A percentile compares a stretch with the other conserved stretches of the same genome.
Conservation (phyloP, 2,329 filamentous ascomycete genomes). For the Neocatenulostroma microsporum region DNA sequence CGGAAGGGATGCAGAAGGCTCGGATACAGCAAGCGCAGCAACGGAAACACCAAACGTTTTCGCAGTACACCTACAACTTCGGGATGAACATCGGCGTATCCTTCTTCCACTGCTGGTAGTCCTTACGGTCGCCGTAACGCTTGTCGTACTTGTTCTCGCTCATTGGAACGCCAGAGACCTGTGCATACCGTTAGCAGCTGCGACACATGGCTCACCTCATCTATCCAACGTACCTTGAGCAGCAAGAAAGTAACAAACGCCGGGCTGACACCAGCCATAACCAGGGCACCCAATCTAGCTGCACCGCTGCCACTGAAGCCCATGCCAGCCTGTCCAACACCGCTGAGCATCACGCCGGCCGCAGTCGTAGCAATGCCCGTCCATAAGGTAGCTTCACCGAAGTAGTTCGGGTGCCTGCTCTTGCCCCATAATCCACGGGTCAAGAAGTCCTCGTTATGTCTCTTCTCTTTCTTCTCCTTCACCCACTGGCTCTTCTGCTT, state of each 20-base stretch:
- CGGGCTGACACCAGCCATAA: constrained; percentile 52
- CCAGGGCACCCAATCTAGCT: constrained; percentile 39
- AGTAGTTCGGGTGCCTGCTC: constrained; percentile 61
- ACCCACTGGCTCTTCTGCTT: constrained; percentile 57
- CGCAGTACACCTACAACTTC: constrained; percentile 40
- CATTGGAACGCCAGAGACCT: constrained; percentile 51
- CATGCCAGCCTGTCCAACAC: constrained; percentile 51
- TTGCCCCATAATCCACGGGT: constrained; percentile 55
- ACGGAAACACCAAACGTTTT: too few species aligned
- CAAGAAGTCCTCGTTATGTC: constrained; percentile 60
- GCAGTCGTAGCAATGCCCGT: constrained; percentile 56
- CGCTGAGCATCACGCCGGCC: constrained; percentile 48
- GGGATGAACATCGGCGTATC: constrained; percentile 59
- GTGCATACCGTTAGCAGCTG: not conserved
- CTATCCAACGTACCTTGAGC: constrained; percentile 46
- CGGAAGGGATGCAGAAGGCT: too few species aligned
- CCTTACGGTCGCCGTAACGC: constrained; percentile 54
- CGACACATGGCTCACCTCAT: too few species aligned
- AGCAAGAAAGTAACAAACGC: constrained; percentile 58
- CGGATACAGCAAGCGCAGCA: too few species aligned
- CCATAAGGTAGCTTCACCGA: constrained; percentile 64
- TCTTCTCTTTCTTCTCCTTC: constrained; percentile 54
- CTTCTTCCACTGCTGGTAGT: constrained; percentile 61
- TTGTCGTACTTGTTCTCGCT: constrained; percentile 63
- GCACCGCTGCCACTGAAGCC: constrained; percentile 43